Base-by-base conservation (phyloP, 192 early-diverging fungal species). In the Coemansia umbellata region DNA sequence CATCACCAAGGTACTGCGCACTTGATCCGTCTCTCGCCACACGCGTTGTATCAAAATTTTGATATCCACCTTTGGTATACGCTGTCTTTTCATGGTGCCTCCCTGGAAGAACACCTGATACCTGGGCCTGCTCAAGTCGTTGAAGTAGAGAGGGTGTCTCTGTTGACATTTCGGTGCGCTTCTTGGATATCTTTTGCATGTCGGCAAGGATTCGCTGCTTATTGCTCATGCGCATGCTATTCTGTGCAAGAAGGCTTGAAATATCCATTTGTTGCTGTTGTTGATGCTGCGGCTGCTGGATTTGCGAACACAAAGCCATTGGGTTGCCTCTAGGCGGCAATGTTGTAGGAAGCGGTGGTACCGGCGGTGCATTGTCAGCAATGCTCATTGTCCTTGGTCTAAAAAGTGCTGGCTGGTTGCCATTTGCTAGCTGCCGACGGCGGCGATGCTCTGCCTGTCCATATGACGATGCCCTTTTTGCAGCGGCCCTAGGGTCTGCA, bases 31-130 rank as follows among this genome's bases (percentile, higher is more conserved):
- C 66, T 4, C 56, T 44, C 7, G 60, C 42, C 14, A 60, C 21
- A 15, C 37, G 52, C 14, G 56, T 53, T 3, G 44, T 31, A 14
- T 52, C 52, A 9, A 37, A 41, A 47, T 69, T 65, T 47, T 76
- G 73, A 47, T 76, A 76, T 3, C 58, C 66, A 19, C 73, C 73
- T 26, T 59, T 59, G 5, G 61, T 47, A 23, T 76, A 76, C 7
- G 48, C 27, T 15, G 33, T 44, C 47, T 69, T 76, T 18, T 76
- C 73, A 8, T 37, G 2, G 9, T 42, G 44, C 4, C 62, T 24
- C 2, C 44, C 55, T 3, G 73, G 73, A 23, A 76, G 36, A 37
- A 69, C 21, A 5, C 73, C 73, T 0, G 50, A 37, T 2, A 55
- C 48, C 19, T 63, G 54, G 2, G 73, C 73, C 13, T 51, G 47